phyloP scores from a whole-genome alignment of 163 green algal species.

The Volvox carteri region DNA sequence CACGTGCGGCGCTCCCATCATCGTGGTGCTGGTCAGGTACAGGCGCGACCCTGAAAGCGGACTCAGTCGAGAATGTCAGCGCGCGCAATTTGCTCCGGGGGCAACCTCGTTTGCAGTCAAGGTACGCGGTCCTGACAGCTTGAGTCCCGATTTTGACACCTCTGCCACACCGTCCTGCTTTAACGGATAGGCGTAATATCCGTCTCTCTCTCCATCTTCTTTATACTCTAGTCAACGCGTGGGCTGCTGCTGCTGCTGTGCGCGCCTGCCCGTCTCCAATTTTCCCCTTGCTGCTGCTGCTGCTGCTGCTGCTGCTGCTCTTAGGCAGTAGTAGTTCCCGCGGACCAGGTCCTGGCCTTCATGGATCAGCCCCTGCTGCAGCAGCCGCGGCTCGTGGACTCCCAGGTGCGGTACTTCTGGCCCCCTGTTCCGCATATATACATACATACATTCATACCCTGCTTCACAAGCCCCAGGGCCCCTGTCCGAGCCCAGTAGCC shows the following conservation, averaged over 20 bases:
- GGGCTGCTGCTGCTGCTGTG: too few species aligned
- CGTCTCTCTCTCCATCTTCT: too few species aligned
- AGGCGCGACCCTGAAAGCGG: conserved; percentile 15
- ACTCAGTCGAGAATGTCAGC: neutral
- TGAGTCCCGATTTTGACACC: too few species aligned
- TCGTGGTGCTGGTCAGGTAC: conserved; percentile 21
- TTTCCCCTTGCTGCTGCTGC: neutral
- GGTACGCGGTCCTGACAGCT: conserved; percentile 8
- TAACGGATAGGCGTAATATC: too few species aligned
- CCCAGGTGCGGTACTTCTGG: neutral
- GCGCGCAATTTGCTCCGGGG: neutral
- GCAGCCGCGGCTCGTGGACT: conserved; percentile 13
- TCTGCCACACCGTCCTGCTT: too few species aligned
- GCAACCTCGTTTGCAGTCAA: neutral
- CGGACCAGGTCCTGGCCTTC: neutral
- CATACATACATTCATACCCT: too few species aligned
- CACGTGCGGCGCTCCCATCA: neutral
- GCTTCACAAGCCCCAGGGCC: too few species aligned
- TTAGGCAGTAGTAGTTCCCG: conserved; percentile 30
- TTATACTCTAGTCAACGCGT: too few species aligned
- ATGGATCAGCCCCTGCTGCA: conserved; percentile 28
- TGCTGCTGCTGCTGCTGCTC: neutral
- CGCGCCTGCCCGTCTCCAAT: neutral
- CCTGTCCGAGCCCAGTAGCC: too few species aligned
- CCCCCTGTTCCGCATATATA: neutral